Evolutionary conservation across 2,329 filamentous ascomycete species (phyloP).

Genomic region (Rhynchosporium secalis): DNA sequence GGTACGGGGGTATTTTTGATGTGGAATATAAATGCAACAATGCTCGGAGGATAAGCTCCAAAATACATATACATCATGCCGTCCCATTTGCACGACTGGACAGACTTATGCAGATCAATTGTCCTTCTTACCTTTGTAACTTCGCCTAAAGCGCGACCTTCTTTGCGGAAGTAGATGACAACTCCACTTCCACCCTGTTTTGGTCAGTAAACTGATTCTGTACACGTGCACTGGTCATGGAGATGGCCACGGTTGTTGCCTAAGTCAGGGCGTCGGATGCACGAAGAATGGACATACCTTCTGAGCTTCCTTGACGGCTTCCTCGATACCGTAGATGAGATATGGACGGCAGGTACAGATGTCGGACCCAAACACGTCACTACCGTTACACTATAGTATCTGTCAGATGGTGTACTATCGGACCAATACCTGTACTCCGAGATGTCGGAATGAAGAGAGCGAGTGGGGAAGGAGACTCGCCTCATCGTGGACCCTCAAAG

Average conservation of each 20-base stretch:
- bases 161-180: slow-evolving; percentile 98
- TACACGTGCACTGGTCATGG: neutral
- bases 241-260: neutral
- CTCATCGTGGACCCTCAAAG: slow-evolving; percentile 78
- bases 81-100: slow-evolving; percentile 63
- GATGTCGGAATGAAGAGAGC: neutral
- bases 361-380: slow-evolving; percentile 95
- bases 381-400: slow-evolving; percentile 76
- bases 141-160: slow-evolving; percentile 90
- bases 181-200: slow-evolving; percentile 33
- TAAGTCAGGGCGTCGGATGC: neutral
- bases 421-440: slow-evolving; percentile 2
- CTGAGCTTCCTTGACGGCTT: slow-evolving; percentile 96
- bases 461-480: slow-evolving; percentile 25
- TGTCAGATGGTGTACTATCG: slow-evolving; percentile 28
- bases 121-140: slow-evolving; percentile 51
- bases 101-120: neutral
- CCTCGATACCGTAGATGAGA: slow-evolving; percentile 93
- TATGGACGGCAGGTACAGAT: slow-evolving; percentile 97
- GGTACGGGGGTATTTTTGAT: slow-evolving; percentile 57
- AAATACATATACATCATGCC: slow-evolving; percentile 55
- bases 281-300: slow-evolving; percentile 45
- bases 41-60: slow-evolving; percentile 20
- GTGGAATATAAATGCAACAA: slow-evolving; percentile 24
- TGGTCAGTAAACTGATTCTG: slow-evolving; percentile 1